Evolutionary conservation across 2,329 filamentous ascomycete genomes (phyloP), one percentile per base, ranked within the genome.

Genomic region (Fusarium austroafricanum): DNA sequence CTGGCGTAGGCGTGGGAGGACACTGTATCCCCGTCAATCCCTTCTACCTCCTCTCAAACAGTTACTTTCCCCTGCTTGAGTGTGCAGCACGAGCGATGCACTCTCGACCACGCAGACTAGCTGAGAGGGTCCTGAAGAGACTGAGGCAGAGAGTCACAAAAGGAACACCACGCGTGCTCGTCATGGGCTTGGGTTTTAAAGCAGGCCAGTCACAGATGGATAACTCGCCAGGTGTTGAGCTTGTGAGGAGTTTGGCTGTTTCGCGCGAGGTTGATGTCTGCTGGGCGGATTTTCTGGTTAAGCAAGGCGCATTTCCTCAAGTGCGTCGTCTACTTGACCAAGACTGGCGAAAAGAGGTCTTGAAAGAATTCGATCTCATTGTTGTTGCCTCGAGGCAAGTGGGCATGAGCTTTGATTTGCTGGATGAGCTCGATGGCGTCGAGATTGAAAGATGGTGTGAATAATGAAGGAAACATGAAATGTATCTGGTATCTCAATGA

Each of bases 151-250:
- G 26, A 26, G 26, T 26, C 26, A 26, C 26, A 9, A 26, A 8
- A 26, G 26, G 26, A 26, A 26, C 26, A 26, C 26, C 26, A 26
- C 7, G 26, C 9, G 26, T 26, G 26, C 26, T 26, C 26, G 26
- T 26, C 6, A 8, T 26, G 26, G 26, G 26, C 26, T 26, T 26
- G 26, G 26, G 26, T 26, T 26, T 26, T 8, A 26, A 26, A 26
- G 6, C 26, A 26, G 26, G 26, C 26, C 26, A 26, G 9, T 26
- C 79, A 3, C 78, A 80, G 43, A 67, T 84, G 6, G 79, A 76
- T 57, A 81, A 83, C 65, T 84, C 83, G 0, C 83, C 83, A 1
- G 81, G 81, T 2, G 70, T 82, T 6, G 79, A 78, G 54, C 70
- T 83, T 2, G 76, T 78, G 17, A 77, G 75, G 58, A 74, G 61